phyloP scores from a whole-genome alignment of 257 asterid species.

The Primulina eburnea region DNA sequence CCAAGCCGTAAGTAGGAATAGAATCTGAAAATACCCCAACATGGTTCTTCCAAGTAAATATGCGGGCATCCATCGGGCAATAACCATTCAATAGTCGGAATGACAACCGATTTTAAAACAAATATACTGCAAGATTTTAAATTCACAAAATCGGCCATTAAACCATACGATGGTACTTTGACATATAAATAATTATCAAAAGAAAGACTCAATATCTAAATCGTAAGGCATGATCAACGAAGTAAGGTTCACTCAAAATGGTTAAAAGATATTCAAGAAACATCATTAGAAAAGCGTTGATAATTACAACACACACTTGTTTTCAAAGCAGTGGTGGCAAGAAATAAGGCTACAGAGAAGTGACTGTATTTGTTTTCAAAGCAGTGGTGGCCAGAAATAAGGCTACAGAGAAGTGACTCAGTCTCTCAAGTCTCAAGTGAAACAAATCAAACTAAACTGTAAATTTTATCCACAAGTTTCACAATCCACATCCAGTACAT shows the following conservation, averaged over 20 bases:
- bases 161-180: constrained; percentile 3
- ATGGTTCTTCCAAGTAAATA: constrained; percentile 37
- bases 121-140: constrained; percentile 61
- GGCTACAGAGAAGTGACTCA: not conserved
- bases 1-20: constrained; percentile 69
- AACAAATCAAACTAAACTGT: too few species aligned
- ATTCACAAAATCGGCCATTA: constrained; percentile 10
- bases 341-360: not conserved
- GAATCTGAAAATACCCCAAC: constrained; percentile 57
- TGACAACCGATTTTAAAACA: constrained; percentile 62
- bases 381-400: not conserved
- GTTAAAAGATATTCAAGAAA: constrained; percentile 2
- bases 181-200: not conserved
- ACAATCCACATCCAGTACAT: not conserved
- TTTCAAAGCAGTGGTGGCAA: not conserved
- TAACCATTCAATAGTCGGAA: constrained; percentile 77
- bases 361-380: not conserved
- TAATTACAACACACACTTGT: not conserved
- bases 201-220: too few species aligned
- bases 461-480: not conserved
- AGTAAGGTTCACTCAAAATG: constrained; percentile 2
- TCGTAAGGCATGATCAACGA: not conserved
- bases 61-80: constrained; percentile 63
- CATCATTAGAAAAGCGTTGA: not conserved
- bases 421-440: too few species aligned